These are phyloP conservation scores for Striga asiatica DNA, from an alignment of 257 asterid species.

Conservation along the genomic window DNA sequence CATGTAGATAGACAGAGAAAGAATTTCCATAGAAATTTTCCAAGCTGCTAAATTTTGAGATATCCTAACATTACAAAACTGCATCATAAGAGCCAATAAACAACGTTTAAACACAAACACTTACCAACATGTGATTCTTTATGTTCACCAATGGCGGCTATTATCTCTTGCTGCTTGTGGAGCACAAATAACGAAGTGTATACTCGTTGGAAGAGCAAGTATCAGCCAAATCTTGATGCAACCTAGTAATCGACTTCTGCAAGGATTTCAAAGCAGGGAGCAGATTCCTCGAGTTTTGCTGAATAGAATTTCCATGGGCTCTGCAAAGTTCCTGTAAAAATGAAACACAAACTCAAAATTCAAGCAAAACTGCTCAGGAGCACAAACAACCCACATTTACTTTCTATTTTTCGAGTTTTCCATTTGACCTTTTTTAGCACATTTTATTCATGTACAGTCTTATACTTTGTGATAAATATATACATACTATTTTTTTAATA, in stretches of 20 bases:
- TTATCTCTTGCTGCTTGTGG: slow-evolving; percentile 38
- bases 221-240: slow-evolving; percentile 90
- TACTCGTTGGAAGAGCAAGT: slow-evolving; percentile 85
- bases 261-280: slow-evolving; percentile 82
- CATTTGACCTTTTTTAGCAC: too few relatives aligned
- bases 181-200: slow-evolving; percentile 68
- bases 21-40: too few relatives aligned
- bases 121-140: slow-evolving; percentile 11
- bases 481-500: too few relatives aligned
- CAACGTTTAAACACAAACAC: too few relatives aligned
- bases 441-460: too few relatives aligned
- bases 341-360: neutral
- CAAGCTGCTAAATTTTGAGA: too few relatives aligned
- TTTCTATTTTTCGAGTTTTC: too few relatives aligned
- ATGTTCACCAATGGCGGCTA: neutral
- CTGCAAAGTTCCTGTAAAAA: slow-evolving; percentile 64
- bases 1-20: neutral
- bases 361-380: too few relatives aligned
- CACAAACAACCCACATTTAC: too few relatives aligned
- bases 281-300: slow-evolving; percentile 67
- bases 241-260: slow-evolving; percentile 70
- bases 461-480: too few relatives aligned
- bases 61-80: too few relatives aligned
- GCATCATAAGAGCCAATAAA: too few relatives aligned
- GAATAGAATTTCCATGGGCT: slow-evolving; percentile 63